These are phyloP conservation scores for Tolypocladium sp. DNA, from an alignment of 2,329 filamentous ascomycete species.

Conservation along the genomic window DNA sequence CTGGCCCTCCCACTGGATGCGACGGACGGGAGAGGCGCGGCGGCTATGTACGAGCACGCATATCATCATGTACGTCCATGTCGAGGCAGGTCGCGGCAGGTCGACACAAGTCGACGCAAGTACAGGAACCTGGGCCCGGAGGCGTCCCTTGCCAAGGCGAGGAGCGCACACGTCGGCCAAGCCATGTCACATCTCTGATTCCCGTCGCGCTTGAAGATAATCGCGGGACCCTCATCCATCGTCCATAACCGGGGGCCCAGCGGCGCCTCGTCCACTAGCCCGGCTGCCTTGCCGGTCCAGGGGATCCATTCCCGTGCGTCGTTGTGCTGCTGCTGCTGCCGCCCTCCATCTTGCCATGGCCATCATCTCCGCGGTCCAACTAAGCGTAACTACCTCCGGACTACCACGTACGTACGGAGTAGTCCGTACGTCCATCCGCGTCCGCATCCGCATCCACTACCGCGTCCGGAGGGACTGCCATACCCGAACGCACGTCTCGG, in stretches of 20 bases:
- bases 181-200: background rate
- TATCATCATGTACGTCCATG: background rate
- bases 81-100: background rate
- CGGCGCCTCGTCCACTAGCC: background rate
- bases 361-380: background rate
- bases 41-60: background rate
- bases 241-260: background rate
- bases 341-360: background rate
- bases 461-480: background rate
- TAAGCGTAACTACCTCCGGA: background rate
- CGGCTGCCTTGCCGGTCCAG: background rate
- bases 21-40: background rate
- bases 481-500: conserved; percentile 1
- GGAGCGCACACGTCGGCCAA: background rate
- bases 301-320: background rate
- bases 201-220: background rate
- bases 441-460: background rate
- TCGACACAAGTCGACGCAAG: background rate
- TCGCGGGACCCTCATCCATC: background rate
- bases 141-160: background rate
- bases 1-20: background rate
- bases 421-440: too few species aligned
- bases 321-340: background rate
- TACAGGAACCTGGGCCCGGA: background rate
- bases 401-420: background rate